phyloP scores from a whole-genome alignment of 352 stramenopile genomes.

The Peronospora belbahrii region DNA sequence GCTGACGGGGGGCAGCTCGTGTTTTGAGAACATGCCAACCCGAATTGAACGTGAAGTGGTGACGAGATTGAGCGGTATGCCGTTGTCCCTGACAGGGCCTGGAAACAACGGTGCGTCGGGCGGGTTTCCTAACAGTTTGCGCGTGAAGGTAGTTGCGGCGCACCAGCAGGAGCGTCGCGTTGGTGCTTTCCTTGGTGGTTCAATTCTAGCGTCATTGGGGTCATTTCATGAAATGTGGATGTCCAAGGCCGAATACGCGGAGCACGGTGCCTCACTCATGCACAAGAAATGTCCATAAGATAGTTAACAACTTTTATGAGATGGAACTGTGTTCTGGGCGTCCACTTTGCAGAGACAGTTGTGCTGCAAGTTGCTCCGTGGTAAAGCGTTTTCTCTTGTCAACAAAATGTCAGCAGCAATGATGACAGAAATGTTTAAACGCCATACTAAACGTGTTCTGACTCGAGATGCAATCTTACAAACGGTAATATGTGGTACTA shows the following conservation, averaged over 20 bases:
- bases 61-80: slow-evolving; percentile 35
- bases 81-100: slow-evolving; percentile 23
- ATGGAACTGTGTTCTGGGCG: background rate
- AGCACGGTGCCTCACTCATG: slow-evolving; percentile 93
- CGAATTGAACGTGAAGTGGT: slow-evolving; percentile 69
- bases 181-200: slow-evolving; percentile 88
- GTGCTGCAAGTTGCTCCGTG: no score
- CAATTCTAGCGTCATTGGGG: slow-evolving; percentile 93
- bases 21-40: slow-evolving; percentile 70
- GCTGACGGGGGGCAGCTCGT: slow-evolving; percentile 67
- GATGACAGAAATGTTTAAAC: no score
- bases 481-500: no score
- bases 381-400: slow-evolving; percentile 5
- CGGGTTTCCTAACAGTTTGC: slow-evolving; percentile 35
- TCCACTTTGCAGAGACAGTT: no score
- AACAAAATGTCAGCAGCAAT: no score
- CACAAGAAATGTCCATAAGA: slow-evolving; percentile 92
- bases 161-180: slow-evolving; percentile 60
- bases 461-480: no score
- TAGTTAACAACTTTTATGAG: background rate
- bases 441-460: no score
- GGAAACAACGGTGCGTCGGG: slow-evolving; percentile 5
- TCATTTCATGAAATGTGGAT: slow-evolving; percentile 99
- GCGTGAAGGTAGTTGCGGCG: slow-evolving; percentile 63
- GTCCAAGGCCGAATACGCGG: slow-evolving; percentile 97